Evolutionary conservation across 495 filamentous ascomycete genomes (phyloP), one percentile per base, ranked within the genome.

Genomic region (Physcia stellaris): DNA sequence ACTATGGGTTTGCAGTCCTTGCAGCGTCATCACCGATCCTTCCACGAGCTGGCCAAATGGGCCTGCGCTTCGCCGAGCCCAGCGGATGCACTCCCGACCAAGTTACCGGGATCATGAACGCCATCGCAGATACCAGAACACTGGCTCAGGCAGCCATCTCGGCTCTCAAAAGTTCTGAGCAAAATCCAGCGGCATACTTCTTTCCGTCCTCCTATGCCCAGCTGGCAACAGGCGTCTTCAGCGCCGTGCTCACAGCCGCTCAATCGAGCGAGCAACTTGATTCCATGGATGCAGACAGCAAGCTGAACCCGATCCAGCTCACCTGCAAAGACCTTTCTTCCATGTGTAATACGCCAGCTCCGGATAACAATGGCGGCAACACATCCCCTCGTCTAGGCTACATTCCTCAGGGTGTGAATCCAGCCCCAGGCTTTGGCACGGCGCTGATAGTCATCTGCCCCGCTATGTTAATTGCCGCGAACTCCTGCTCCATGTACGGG

Each of bases 211-310:
- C 6, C 24, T 18, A 15, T 18, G 21, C 24, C 23, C 29, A 22
- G 6, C 11, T 30, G 41, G 15, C 46, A 19, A 47, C 45, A 29
- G 20, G 37, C 38, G 15, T 49, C 27, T 18, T 41, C 45, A 27
- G 30, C 15, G n/a, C 39, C 38, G n/a, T 32, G 24, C n/a, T 41
- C 35, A 9, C n/a, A 17, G n/a, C 4, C 24, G 7, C 24, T 18
- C n/a, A n/a, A n/a, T n/a, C n/a, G n/a, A n/a, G n/a, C n/a, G n/a
- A n/a, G n/a, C 19, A 22, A 22, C 1, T 26, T 38, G 5, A 11
- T 26, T 24, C 36, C 21, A 17, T 11, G n/a, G n/a, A 12, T 0
- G 2, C 24, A 21, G 12, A 11, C 23, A 2, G 13, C n/a, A 18
- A 26, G 21, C 9, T 19, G 15, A 29, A 6, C 7, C 36, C 21